A percentile compares a stretch with the other conserved stretches of the same genome.
Evolutionary conservation across 2,329 filamentous ascomycete species (phyloP).

Genomic region (Sordariomycetes sp.): DNA sequence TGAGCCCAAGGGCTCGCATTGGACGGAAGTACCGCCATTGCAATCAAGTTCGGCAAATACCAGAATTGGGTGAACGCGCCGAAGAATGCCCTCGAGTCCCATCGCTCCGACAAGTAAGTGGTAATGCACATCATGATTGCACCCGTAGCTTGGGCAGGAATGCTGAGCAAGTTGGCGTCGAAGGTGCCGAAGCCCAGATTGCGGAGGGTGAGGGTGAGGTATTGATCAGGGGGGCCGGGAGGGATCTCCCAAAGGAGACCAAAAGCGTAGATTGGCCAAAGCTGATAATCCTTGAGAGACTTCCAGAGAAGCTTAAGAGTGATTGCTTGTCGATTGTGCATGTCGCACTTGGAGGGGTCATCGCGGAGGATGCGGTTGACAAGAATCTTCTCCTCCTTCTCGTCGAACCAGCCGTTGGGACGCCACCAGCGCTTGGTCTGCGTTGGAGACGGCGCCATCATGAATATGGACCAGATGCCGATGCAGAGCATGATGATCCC

Average conservation of each 20-base stretch:
- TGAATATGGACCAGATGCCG: constrained; percentile 17
- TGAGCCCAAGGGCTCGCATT: constrained; percentile 24
- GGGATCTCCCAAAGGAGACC: constrained; percentile 19
- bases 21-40: constrained; percentile 33
- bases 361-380: constrained; percentile 46
- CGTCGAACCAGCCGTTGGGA: constrained; percentile 43
- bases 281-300: constrained; percentile 40
- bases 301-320: constrained; percentile 34
- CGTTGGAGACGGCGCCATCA: constrained; percentile 19
- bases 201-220: constrained; percentile 15
- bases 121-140: constrained; percentile 25
- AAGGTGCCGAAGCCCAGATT: constrained; percentile 29
- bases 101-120: constrained; percentile 27
- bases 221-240: constrained; percentile 12
- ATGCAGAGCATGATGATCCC: constrained; percentile 10
- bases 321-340: constrained; percentile 45
- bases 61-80: constrained; percentile 46
- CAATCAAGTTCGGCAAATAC: constrained; percentile 47
- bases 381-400: constrained; percentile 47
- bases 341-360: constrained; percentile 44
- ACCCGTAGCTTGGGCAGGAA: constrained; percentile 39
- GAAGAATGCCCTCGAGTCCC: constrained; percentile 14
- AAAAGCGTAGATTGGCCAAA: constrained; percentile 45
- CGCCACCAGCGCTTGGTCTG: constrained; percentile 40
- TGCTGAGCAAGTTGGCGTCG: constrained; percentile 52